Evolutionary conservation across 2,329 filamentous ascomycete species (phyloP).

Genomic region (Colletotrichum sp.): DNA sequence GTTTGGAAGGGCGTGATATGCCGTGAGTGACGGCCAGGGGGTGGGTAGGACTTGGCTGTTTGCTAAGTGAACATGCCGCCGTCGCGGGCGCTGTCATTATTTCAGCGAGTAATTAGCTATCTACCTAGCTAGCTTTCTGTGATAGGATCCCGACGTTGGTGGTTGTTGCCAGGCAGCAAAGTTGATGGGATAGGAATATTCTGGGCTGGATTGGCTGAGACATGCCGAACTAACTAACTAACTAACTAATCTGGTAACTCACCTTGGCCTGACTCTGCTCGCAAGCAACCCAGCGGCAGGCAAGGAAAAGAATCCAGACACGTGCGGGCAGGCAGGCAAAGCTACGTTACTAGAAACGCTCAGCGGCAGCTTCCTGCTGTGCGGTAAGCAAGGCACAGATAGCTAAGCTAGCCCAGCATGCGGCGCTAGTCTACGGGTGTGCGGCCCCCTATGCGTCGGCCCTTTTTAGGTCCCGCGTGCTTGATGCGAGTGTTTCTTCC

Average conservation of each 20-base stretch:
- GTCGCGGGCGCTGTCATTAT: neutral
- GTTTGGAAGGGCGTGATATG: too few relatives aligned
- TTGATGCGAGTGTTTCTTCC: neutral
- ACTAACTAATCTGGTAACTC: too few relatives aligned
- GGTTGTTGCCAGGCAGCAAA: neutral
- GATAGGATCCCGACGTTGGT: too few relatives aligned
- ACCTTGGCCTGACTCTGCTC: too few relatives aligned
- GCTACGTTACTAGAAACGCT: neutral
- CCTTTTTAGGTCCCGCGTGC: neutral
- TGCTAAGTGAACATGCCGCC: neutral
- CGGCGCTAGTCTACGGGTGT: neutral
- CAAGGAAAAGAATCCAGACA: neutral
- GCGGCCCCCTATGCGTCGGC: neutral
- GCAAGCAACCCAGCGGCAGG: neutral
- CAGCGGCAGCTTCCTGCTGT: neutral
- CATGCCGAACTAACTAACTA: neutral
- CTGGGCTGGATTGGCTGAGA: neutral
- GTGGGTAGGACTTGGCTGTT: neutral
- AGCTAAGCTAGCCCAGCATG: neutral
- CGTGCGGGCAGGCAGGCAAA: neutral
- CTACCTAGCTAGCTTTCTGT: too few relatives aligned
- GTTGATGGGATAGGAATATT: neutral
- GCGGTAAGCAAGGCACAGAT: neutral
- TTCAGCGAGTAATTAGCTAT: neutral
- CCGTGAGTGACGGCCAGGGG: neutral